Evolutionary conservation across 1,284 basidiomycete species (phyloP).

Genomic region (Xerocomus nothofagi): DNA sequence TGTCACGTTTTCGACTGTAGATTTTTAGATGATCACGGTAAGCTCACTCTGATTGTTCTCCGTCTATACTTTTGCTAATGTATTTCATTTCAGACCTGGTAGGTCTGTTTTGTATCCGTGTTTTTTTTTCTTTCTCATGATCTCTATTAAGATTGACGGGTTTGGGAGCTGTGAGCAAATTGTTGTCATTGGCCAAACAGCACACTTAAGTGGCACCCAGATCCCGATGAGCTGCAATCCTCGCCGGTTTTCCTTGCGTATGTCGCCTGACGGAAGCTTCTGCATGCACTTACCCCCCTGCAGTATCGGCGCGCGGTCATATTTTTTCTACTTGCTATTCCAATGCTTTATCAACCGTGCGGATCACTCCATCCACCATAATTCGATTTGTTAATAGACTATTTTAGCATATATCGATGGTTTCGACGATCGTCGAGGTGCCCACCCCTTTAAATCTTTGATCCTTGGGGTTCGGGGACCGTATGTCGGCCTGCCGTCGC

Average conservation of each 20-base stretch:
- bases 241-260: conserved; percentile 78
- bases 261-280: conserved; percentile 23
- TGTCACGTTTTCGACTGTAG: not conserved
- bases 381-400: conserved; percentile 15
- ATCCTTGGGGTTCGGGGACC: conserved; percentile 78
- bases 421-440: conserved; percentile 50
- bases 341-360: conserved; percentile 85
- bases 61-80: conserved; percentile 7
- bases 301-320: conserved; percentile 79
- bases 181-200: not conserved
- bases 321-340: conserved; percentile 91
- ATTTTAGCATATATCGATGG: conserved; percentile 72
- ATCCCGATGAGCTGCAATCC: conserved; percentile 77
- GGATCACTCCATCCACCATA: conserved; percentile 17
- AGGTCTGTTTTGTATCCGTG: conserved; percentile 19
- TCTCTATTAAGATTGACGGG: conserved; percentile 72
- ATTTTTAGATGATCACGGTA: conserved; percentile 71
- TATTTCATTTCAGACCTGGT: conserved; percentile 46
- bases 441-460: conserved; percentile 68
- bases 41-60: conserved; percentile 20
- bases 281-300: not conserved
- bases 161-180: conserved; percentile 78
- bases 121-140: not conserved
- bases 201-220: conserved; percentile 41
- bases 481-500: conserved; percentile 77